Evolutionary conservation across 2,329 filamentous ascomycete genomes (phyloP).

Genomic region (Verticillium dahliae): DNA sequence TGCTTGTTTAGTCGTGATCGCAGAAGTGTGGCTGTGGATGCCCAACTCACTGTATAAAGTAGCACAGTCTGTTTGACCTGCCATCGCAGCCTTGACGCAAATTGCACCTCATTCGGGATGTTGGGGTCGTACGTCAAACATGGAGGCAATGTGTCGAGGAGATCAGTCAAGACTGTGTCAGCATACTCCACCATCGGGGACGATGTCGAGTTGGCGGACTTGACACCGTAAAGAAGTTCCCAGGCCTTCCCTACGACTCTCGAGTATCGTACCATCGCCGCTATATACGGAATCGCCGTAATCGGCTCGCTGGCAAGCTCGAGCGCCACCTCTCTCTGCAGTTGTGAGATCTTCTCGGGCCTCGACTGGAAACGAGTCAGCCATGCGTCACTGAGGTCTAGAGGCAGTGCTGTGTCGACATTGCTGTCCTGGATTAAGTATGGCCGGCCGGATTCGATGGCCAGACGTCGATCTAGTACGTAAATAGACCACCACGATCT

Average conservation of each 20-base stretch:
- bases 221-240: constrained; percentile 5
- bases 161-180: constrained; percentile 3
- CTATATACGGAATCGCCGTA: constrained; percentile 2
- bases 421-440: constrained; percentile 5
- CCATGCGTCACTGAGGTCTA: constrained; percentile 7
- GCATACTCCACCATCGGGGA: constrained; percentile 6
- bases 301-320: not conserved
- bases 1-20: not conserved
- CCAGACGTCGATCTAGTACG: constrained; percentile 5
- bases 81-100: constrained; percentile 1
- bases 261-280: constrained; percentile 3
- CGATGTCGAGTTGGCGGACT: not conserved
- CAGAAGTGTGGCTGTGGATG: not conserved
- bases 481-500: constrained; percentile 7
- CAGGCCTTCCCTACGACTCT: constrained; percentile 4
- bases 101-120: not conserved
- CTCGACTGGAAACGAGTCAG: not conserved
- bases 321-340: not conserved
- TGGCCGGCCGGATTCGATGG: constrained; percentile 6
- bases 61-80: constrained; percentile 7
- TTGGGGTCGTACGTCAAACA: constrained; percentile 1
- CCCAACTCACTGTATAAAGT: constrained; percentile 3
- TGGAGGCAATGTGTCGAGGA: constrained; percentile 1
- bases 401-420: not conserved
- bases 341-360: not conserved